Percentiles rank a stretch among this genome's conserved stretches.
Conservation (phyloP, 495 filamentous ascomycete species). For the Aspergillus cristatus region DNA sequence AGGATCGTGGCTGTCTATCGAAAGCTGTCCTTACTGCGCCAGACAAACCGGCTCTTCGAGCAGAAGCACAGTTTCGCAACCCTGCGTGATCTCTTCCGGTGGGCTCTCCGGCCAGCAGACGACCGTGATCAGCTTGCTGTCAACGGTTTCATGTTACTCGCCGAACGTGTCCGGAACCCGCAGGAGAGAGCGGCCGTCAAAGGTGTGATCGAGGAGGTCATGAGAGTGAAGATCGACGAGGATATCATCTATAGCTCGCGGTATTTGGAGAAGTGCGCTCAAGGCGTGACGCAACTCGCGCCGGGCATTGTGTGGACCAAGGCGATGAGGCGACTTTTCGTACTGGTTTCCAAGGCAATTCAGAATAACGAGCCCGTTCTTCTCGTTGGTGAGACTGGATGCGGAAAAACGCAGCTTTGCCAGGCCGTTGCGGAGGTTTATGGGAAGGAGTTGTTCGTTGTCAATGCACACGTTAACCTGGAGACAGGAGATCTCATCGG, state of each 20-base stretch:
- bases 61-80: conserved; percentile 98
- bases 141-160: conserved; percentile 93
- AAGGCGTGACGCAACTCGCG: conserved; percentile 29
- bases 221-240: conserved; percentile 77
- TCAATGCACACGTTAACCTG: conserved; percentile 96
- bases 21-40: conserved; percentile 77
- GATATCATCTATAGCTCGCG: conserved; percentile 60
- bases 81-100: conserved; percentile 89
- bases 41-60: conserved; percentile 85
- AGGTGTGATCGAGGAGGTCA: conserved; percentile 80
- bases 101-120: conserved; percentile 82
- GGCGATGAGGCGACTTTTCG: conserved; percentile 83
- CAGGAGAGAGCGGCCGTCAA: conserved; percentile 81
- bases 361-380: conserved; percentile 89
- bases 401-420: conserved; percentile 93
- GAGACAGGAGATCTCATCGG: conserved; percentile 97
- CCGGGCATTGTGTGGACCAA: conserved; percentile 82
- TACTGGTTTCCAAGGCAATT: conserved; percentile 75
- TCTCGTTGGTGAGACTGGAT: conserved; percentile 92
- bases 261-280: conserved; percentile 34
- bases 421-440: conserved; percentile 81
- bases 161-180: conserved; percentile 84
- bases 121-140: conserved; percentile 79
- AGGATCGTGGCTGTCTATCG: conserved; percentile 91
- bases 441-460: conserved; percentile 65